phyloP scores from a whole-genome alignment of 306 rosid species.

The Fragaria vesca region DNA sequence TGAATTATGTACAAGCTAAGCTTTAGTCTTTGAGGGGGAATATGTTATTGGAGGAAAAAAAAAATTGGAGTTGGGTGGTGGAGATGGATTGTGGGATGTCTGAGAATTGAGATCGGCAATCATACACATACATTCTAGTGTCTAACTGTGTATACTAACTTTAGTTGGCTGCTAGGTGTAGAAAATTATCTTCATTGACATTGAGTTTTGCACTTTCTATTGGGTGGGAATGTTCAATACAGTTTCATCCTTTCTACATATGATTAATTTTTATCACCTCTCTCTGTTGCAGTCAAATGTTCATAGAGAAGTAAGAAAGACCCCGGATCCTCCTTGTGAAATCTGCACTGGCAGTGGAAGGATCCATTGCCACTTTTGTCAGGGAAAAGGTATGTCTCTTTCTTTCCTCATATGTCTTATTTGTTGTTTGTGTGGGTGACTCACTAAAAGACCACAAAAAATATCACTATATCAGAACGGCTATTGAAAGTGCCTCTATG shows the following conservation, averaged over 20 bases:
- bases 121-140: neutral
- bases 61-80: neutral
- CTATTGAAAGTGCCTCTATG: neutral
- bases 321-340: slow-evolving; percentile 76
- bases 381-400: slow-evolving; percentile 52
- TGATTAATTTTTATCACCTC: neutral
- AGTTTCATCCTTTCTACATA: neutral
- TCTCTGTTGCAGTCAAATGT: slow-evolving; percentile 58
- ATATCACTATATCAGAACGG: neutral
- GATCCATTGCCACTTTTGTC: slow-evolving; percentile 60
- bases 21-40: neutral
- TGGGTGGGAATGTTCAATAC: neutral
- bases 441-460: neutral
- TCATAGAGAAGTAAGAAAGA: slow-evolving; percentile 55
- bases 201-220: neutral
- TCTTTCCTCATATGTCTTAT: neutral
- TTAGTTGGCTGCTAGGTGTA: neutral
- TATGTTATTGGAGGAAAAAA: no score
- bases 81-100: no score
- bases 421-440: neutral
- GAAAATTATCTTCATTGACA: neutral
- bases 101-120: no score
- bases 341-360: slow-evolving; percentile 81
- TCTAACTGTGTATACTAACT: neutral
- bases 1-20: no score